Evolutionary conservation across 306 rosid genomes (phyloP), one percentile per base, ranked within the genome.

Genomic region (Acmispon strigosus): DNA sequence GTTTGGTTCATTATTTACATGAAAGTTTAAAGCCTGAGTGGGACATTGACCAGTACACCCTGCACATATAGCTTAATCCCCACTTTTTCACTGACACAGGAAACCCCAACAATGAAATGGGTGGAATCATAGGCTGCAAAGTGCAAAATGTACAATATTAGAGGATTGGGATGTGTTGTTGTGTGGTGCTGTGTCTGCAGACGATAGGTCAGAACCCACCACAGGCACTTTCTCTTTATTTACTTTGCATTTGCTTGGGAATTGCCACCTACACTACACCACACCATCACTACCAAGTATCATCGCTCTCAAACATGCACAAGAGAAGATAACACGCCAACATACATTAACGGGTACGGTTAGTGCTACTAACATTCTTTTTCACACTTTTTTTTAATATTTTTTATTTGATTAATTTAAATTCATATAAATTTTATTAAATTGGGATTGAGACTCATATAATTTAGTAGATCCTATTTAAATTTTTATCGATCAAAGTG

Each of bases 71-170:
- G 64, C 64, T 56, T 63, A 54, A 39, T 45, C 54, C 12, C 51
- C 77, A 70, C 62, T 70, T 63, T 76, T 69, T 60, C 63, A 50
- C 76, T 67, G 71, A 69, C 70, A 66, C 63, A 72, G 77, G 73
- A 43, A 6, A 32, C 37, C 51, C 69, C 54, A 73, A 57, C 76
- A 79, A 74, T 77, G 84, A 85, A 78, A 81, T 75, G 78, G 70
- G 81, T 74, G 87, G 81, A 68, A 82, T 77, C 86, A 82, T 68
- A 68, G 84, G 80, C 69, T 66, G 80, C 78, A 84, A 72, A 76
- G 75, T 78, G 74, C 68, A 76, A 68, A 48, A 55, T 79, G 76
- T 64, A 48, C 29, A 69, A 73, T 76, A 32, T 87, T 80, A 22
- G 24, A 86, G 77, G 80, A 76, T 73, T 70, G 44, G 61, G 49